These are phyloP conservation scores for Cladophialophora bantiana DNA, from an alignment of 2,329 filamentous ascomycete species.

Conservation along the genomic window DNA sequence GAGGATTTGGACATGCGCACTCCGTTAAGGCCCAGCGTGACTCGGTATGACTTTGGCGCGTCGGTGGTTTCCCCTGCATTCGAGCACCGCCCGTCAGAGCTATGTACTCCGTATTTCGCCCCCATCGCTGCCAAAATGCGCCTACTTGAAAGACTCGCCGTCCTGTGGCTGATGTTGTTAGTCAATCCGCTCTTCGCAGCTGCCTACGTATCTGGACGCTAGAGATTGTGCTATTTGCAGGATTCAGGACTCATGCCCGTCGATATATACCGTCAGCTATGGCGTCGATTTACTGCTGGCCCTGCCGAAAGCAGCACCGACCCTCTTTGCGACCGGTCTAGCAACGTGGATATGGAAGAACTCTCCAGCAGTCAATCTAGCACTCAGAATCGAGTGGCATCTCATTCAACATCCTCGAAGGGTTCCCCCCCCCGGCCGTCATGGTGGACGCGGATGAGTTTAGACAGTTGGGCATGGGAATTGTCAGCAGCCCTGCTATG, in stretches of 20 bases:
- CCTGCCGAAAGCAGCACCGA: background rate
- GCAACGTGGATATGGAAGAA: slow-evolving; percentile 2
- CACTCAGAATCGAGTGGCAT: slow-evolving; percentile 20
- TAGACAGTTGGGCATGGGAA: slow-evolving; percentile 38
- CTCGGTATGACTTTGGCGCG: background rate
- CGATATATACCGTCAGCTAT: slow-evolving; percentile 17
- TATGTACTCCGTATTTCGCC: background rate
- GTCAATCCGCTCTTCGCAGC: background rate
- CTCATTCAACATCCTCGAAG: slow-evolving; percentile 2
- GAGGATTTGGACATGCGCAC: background rate
- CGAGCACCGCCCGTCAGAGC: background rate
- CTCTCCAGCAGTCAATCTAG: slow-evolving; percentile 25
- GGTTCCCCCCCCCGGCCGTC: background rate
- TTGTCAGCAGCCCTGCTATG: slow-evolving; percentile 27
- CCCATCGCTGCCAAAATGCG: background rate
- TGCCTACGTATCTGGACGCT: slow-evolving; percentile 4
- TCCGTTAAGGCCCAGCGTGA: background rate
- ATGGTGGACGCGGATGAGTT: slow-evolving; percentile 27
- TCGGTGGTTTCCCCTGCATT: background rate
- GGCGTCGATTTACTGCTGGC: background rate
- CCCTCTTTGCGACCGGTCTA: background rate
- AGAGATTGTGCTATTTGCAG: slow-evolving; percentile 6
- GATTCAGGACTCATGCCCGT: background rate
- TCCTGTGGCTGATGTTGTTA: slow-evolving; percentile 16
- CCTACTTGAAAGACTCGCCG: slow-evolving; percentile 8